phyloP scores from a whole-genome alignment of 371 early-diverging fungal genomes.

The Mortierella sp. region DNA sequence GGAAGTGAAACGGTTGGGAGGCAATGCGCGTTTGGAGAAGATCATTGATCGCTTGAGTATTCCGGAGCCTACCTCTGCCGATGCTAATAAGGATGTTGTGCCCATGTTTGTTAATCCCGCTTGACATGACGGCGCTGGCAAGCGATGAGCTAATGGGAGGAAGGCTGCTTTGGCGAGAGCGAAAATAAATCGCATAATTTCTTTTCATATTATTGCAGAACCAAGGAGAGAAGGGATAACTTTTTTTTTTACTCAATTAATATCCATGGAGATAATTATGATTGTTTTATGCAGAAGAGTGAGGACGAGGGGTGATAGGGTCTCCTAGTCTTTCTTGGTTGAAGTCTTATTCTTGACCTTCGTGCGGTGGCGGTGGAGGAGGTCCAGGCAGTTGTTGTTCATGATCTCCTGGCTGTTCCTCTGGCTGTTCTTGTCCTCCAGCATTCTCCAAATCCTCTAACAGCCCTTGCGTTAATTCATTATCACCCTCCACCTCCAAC shows the following conservation, averaged over 20 bases:
- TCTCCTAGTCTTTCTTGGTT: not conserved
- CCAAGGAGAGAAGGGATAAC: too few species aligned
- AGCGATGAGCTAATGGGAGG: not conserved
- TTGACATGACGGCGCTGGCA: not conserved
- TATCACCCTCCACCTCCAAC: not conserved
- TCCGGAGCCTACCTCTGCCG: conserved; percentile 23
- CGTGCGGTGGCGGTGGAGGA: not conserved
- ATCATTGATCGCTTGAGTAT: conserved; percentile 65
- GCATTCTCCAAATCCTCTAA: not conserved
- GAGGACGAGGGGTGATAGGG: too few species aligned
- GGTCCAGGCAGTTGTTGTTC: too few species aligned
- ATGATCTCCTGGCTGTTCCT: too few species aligned
- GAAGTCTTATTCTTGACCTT: not conserved
- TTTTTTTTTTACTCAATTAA: too few species aligned
- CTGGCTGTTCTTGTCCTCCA: not conserved
- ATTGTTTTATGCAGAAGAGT: not conserved
- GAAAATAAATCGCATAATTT: too few species aligned
- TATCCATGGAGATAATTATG: too few species aligned
- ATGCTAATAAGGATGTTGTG: conserved; percentile 27
- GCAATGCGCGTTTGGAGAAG: conserved; percentile 76
- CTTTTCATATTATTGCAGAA: too few species aligned
- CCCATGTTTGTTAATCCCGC: conserved; percentile 20
- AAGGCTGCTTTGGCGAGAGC: too few species aligned
- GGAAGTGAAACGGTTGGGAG: conserved; percentile 80
- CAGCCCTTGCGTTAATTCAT: not conserved